Evolutionary conservation across 192 early-diverging fungal species (phyloP).

Genomic region (Obelidium mucronatum): DNA sequence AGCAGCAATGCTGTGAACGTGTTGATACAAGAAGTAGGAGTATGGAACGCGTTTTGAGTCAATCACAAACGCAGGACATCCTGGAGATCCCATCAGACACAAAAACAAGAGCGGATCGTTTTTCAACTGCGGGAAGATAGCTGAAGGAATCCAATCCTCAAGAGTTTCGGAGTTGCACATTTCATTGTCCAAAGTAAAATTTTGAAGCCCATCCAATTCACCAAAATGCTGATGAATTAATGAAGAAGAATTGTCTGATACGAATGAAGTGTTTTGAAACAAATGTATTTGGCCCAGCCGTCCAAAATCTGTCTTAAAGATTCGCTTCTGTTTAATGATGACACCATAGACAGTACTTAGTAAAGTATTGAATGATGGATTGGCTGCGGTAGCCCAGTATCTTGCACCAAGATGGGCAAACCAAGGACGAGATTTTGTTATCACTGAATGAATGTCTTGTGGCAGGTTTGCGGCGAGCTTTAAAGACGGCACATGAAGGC

Average conservation of each 20-base stretch:
- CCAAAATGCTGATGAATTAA: neutral
- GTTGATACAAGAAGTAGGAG: neutral
- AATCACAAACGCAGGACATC: neutral
- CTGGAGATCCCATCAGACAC: neutral
- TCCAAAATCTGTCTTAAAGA: neutral
- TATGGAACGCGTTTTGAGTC: neutral
- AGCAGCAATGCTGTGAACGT: too few species aligned
- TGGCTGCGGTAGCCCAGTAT: neutral
- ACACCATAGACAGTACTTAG: neutral
- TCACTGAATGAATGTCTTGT: neutral
- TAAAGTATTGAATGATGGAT: neutral
- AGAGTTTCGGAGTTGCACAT: neutral
- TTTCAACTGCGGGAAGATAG: neutral
- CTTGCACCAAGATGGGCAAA: neutral
- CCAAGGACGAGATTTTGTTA: neutral
- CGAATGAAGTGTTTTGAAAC: neutral
- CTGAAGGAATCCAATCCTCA: neutral
- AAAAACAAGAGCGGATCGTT: neutral
- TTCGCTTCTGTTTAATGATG: neutral
- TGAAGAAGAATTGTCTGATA: neutral
- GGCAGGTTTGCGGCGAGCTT: neutral
- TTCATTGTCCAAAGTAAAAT: neutral
- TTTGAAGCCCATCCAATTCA: neutral
- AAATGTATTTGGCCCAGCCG: neutral
- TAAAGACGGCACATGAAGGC: neutral